Evolutionary conservation across 2,329 filamentous ascomycete species (phyloP).

Genomic region (Cryphonectria carpinicola): DNA sequence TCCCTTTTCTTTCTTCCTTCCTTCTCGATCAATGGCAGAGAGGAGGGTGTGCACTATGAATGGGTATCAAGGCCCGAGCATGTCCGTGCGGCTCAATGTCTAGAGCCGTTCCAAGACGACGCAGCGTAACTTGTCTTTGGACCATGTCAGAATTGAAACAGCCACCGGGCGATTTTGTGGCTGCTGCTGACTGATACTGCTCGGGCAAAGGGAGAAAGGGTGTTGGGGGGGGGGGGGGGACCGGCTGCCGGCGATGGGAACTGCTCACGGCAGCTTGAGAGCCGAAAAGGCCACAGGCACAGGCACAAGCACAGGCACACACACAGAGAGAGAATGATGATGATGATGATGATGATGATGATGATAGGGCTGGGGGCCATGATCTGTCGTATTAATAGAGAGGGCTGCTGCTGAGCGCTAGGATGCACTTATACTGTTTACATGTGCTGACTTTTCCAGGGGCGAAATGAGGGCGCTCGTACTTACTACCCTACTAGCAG

Average conservation of each 20-base stretch:
- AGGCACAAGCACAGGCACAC: not conserved
- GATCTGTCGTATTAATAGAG: not conserved
- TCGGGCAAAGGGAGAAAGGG: not conserved
- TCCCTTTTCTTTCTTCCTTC: too few species aligned
- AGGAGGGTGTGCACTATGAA: constrained; percentile 1
- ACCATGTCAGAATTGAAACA: not conserved
- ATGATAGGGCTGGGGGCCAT: not conserved
- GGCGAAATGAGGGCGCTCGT: constrained; percentile 9
- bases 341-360: too few species aligned
- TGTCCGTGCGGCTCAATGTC: not conserved
- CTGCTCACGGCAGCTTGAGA: not conserved
- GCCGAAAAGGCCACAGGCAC: not conserved
- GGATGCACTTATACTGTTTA: not conserved
- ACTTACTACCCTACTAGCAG: not conserved
- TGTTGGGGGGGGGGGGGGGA: too few species aligned
- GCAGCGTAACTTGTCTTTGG: not conserved
- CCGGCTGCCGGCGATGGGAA: not conserved
- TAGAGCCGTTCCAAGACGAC: not conserved
- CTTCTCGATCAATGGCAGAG: not conserved
- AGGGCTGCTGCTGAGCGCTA: not conserved
- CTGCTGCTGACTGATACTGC: not conserved
- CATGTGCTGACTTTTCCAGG: constrained; percentile 16
- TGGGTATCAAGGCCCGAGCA: constrained; percentile 2
- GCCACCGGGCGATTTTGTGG: not conserved
- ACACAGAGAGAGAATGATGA: not conserved